Evolutionary conservation across 2,329 filamentous ascomycete species (phyloP).

Genomic region (Fusarium brachygibbosum): DNA sequence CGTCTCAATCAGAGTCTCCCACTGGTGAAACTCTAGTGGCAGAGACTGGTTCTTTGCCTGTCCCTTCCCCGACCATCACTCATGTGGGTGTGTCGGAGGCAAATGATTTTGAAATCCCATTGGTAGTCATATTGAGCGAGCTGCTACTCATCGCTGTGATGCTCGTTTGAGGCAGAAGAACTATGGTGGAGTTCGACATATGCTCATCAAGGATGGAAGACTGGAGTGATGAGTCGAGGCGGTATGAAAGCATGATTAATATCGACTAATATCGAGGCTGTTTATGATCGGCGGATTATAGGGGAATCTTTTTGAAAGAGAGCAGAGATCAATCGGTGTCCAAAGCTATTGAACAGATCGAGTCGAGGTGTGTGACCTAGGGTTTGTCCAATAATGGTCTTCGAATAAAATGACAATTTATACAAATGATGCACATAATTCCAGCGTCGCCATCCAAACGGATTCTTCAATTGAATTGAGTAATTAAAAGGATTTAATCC

Average conservation of each 20-base stretch:
- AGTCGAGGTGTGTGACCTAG: neutral
- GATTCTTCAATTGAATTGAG: neutral
- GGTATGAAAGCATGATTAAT: neutral
- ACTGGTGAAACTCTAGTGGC: slow-evolving; percentile 27
- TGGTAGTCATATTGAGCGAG: slow-evolving; percentile 43
- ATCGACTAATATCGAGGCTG: neutral
- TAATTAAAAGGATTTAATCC: no score
- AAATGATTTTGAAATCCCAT: slow-evolving; percentile 35
- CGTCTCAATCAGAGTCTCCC: neutral
- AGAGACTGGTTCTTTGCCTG: slow-evolving; percentile 34
- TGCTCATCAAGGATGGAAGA: neutral
- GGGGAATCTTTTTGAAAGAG: neutral
- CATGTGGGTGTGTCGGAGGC: slow-evolving; percentile 50
- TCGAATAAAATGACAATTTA: neutral
- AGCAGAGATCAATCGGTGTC: neutral
- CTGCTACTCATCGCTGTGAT: slow-evolving; percentile 48
- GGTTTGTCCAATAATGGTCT: neutral
- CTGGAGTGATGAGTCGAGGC: neutral
- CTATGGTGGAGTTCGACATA: neutral
- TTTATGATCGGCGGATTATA: neutral
- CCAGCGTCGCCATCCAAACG: neutral
- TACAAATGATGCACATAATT: neutral
- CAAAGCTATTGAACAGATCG: neutral
- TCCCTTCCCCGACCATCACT: slow-evolving; percentile 44
- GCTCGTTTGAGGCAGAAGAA: slow-evolving; percentile 2